Evolutionary conservation across 257 asterid species (phyloP).

Genomic region (Nicotiana obtusifolia): DNA sequence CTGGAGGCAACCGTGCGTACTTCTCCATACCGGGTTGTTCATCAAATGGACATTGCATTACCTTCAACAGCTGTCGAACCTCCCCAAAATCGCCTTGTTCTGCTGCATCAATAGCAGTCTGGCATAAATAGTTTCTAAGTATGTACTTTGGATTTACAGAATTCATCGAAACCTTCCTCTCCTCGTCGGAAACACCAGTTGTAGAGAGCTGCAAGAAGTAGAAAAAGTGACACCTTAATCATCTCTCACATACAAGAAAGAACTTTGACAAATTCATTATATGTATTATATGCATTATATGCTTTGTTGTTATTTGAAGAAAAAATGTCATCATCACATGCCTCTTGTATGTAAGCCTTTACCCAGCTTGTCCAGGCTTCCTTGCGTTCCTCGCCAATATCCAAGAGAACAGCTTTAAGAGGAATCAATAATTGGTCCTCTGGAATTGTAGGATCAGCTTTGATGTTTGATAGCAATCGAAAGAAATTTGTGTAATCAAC

Average conservation of each 20-base stretch:
- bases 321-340: conserved; percentile 7
- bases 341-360: conserved; percentile 76
- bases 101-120: conserved; percentile 91
- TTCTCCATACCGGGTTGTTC: conserved; percentile 96
- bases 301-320: background rate
- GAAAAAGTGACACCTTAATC: background rate
- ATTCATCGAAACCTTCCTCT: conserved; percentile 80
- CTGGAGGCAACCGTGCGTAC: conserved; percentile 86
- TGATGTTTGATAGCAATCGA: conserved; percentile 76
- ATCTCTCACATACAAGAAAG: background rate
- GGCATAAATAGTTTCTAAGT: conserved; percentile 86
- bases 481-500: conserved; percentile 98
- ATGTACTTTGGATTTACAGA: conserved; percentile 82
- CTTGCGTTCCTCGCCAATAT: conserved; percentile 85
- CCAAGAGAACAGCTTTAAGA: conserved; percentile 76
- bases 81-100: conserved; percentile 86
- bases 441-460: conserved; percentile 56
- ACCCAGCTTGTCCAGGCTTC: conserved; percentile 96
- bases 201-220: conserved; percentile 42
- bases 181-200: conserved; percentile 53
- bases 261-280: background rate
- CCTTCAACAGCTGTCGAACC: conserved; percentile 63
- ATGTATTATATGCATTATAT: background rate
- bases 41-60: conserved; percentile 68
- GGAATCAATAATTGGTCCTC: conserved; percentile 71